phyloP scores from a whole-genome alignment of 2,329 filamentous ascomycete species.

The Fusarium bactridioides region DNA sequence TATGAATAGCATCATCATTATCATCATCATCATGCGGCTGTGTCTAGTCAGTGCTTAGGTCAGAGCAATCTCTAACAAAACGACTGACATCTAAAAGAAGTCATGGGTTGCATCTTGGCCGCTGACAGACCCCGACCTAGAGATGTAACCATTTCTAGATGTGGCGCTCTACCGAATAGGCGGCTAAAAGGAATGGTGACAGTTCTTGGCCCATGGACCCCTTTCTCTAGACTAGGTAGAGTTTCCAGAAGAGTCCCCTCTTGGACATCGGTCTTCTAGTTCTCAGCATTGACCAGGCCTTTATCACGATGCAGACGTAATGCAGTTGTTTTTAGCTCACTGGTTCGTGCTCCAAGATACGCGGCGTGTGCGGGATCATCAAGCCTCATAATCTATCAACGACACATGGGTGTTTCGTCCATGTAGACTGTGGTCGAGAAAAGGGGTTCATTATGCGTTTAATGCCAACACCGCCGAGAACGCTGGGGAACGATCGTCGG shows the following conservation, averaged over 20 bases:
- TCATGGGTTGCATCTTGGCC: not conserved
- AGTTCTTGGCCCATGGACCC: not conserved
- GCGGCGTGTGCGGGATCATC: constrained; percentile 19
- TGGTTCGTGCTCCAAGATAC: constrained; percentile 22
- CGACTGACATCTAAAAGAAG: not conserved
- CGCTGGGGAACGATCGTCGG: constrained; percentile 23
- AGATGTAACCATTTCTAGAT: constrained; percentile 3
- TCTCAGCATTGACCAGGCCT: constrained; percentile 28
- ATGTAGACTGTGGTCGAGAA: constrained; percentile 10
- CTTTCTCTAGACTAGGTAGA: constrained; percentile 3
- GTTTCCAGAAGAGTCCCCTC: constrained; percentile 24
- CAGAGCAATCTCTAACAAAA: not conserved
- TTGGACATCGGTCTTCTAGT: constrained; percentile 5
- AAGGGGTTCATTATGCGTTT: constrained; percentile 31
- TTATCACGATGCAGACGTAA: constrained; percentile 28
- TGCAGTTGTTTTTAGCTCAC: constrained; percentile 24
- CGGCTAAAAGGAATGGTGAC: not conserved
- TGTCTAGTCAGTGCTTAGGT: not conserved
- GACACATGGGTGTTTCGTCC: constrained; percentile 27
- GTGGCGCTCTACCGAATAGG: constrained; percentile 20
- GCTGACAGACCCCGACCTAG: not conserved
- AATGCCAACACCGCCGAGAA: constrained; percentile 5
- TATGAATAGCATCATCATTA: not conserved
- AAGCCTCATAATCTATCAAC: constrained; percentile 27
- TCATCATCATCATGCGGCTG: not conserved